Conservation (phyloP, 257 asterid species). For the Solanum verrucosum region DNA sequence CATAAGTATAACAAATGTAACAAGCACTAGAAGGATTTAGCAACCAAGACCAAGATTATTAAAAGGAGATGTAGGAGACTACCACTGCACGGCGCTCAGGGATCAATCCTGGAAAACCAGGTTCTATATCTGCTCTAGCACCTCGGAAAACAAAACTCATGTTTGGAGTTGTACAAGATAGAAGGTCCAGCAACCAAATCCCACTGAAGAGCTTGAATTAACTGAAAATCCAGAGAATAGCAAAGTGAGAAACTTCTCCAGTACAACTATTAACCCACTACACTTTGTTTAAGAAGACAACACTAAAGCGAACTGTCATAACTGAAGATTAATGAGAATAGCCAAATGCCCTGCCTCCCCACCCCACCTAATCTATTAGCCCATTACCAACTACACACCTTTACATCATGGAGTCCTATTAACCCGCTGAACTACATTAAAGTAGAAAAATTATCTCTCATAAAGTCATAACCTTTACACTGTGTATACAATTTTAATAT, state of each 20-base stretch:
- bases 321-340: neutral
- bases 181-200: neutral
- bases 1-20: neutral
- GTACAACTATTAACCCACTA: neutral
- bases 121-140: slow-evolving; percentile 79
- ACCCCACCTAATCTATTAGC: neutral
- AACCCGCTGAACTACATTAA: neutral
- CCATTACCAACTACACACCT: neutral
- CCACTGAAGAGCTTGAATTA: neutral
- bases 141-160: slow-evolving; percentile 99
- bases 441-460: neutral
- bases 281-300: neutral
- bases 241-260: neutral
- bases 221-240: neutral
- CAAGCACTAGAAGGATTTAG: neutral
- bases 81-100: slow-evolving; percentile 92
- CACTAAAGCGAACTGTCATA: neutral
- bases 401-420: neutral
- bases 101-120: slow-evolving; percentile 82
- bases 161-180: slow-evolving; percentile 1
- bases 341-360: neutral
- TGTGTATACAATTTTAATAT: neutral
- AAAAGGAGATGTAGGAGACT: slow-evolving; percentile 11
- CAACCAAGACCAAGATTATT: neutral
- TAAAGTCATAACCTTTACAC: neutral